Percentiles rank a stretch among this genome's conserved stretches.
Conservation (phyloP, 495 filamentous ascomycete species). For the Lindgomyces ingoldianus region DNA sequence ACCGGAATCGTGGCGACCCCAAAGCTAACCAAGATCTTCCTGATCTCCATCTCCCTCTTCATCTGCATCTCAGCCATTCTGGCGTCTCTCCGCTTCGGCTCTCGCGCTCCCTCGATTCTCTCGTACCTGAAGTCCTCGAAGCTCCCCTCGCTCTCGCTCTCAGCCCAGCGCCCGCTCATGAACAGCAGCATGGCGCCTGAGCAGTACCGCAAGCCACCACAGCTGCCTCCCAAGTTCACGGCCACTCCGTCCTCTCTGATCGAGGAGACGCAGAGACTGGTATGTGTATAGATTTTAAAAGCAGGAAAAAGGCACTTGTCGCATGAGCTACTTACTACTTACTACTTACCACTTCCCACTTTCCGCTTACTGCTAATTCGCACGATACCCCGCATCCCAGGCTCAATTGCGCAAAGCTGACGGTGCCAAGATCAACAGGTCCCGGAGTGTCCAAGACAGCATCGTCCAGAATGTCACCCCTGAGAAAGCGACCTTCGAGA, state of each 20-base stretch:
- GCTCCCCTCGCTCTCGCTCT: conserved; percentile 16
- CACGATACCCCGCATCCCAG: neutral
- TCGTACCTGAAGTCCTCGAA: conserved; percentile 46
- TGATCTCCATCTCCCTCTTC: conserved; percentile 63
- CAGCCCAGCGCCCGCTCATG: conserved; percentile 53
- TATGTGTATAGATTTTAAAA: conserved; percentile 11
- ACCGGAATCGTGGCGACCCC: conserved; percentile 46
- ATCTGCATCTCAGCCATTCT: conserved; percentile 66
- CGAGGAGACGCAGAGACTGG: conserved; percentile 69
- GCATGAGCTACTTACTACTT: too few relatives aligned
- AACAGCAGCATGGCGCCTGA: conserved; percentile 68
- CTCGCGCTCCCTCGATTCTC: conserved; percentile 65
- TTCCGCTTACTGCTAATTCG: neutral
- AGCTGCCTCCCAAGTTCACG: conserved; percentile 81
- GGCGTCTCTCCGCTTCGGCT: conserved; percentile 68
- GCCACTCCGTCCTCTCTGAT: conserved; percentile 77
- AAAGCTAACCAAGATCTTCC: conserved; percentile 43
- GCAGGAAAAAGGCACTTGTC: too few relatives aligned
- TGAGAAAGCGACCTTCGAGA: conserved; percentile 52
- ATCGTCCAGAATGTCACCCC: conserved; percentile 68
- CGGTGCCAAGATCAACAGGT: conserved; percentile 57
- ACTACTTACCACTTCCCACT: too few relatives aligned
- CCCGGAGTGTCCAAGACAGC: conserved; percentile 69
- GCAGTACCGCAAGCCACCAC: conserved; percentile 71
- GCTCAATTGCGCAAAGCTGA: conserved; percentile 10